A percentile compares a stretch with the other conserved stretches of the same genome.
Conservation (phyloP, 2,329 filamentous ascomycete genomes). For the Monosporascus sp. region DNA sequence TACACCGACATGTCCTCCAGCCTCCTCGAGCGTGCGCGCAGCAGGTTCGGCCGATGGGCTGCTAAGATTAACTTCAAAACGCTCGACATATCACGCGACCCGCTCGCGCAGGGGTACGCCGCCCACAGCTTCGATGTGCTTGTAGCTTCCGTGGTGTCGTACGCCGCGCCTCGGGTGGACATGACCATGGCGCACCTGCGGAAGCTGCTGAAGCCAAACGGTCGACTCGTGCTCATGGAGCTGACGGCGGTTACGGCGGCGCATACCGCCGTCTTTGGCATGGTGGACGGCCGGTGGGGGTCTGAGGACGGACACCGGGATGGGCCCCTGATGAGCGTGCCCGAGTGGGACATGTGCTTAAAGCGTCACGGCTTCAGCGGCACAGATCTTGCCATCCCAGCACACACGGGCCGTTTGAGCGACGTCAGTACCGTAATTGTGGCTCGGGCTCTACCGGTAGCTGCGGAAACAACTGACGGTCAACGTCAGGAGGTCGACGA, state of each 20-base stretch:
- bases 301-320: conserved; percentile 3
- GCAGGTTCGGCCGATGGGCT: background rate
- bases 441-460: background rate
- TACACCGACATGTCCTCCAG: background rate
- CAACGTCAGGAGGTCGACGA: too few species aligned
- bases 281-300: conserved; percentile 11
- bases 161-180: conserved; percentile 15
- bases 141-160: conserved; percentile 8
- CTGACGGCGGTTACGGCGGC: conserved; percentile 5
- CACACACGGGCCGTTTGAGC: conserved; percentile 5
- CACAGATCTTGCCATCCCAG: conserved; percentile 5
- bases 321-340: conserved; percentile 3
- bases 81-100: conserved; percentile 12
- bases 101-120: conserved; percentile 5
- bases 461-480: background rate
- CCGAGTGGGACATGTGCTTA: conserved; percentile 4
- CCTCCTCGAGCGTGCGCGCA: background rate
- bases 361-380: conserved; percentile 5
- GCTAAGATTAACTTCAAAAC: conserved; percentile 3
- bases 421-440: conserved; percentile 7
- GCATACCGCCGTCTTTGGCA: conserved; percentile 1
- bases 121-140: conserved; percentile 8
- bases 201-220: conserved; percentile 17
- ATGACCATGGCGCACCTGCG: conserved; percentile 12
- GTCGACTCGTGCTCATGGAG: conserved; percentile 11